Conservation (phyloP, 108 stramenopile species). For the Conticribra weissflogii region DNA sequence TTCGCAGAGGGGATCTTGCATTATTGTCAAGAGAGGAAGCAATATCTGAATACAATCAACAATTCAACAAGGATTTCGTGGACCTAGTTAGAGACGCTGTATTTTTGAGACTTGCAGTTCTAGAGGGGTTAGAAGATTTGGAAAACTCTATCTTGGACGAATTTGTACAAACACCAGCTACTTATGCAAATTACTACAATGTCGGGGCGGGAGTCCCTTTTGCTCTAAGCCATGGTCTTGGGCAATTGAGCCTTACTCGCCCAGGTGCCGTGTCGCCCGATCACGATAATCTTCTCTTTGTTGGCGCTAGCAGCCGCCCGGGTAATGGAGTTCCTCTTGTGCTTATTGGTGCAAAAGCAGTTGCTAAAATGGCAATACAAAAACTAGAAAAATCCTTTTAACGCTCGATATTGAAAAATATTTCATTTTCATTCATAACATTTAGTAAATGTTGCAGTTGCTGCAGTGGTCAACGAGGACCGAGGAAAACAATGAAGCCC, state of each 20-base stretch:
- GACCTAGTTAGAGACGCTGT: conserved; percentile 53
- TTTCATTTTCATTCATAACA: no score
- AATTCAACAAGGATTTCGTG: conserved; percentile 61
- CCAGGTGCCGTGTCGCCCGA: conserved; percentile 50
- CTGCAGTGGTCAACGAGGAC: no score
- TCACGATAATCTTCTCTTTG: conserved; percentile 70
- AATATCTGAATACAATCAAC: conserved; percentile 59
- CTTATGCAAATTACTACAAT: conserved; percentile 79
- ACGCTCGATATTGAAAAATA: not conserved
- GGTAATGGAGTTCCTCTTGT: conserved; percentile 95
- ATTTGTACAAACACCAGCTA: conserved; percentile 74
- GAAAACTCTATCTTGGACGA: conserved; percentile 63
- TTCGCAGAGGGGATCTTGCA: conserved; percentile 43
- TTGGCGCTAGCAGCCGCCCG: conserved; percentile 88
- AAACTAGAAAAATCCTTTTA: conserved; percentile 18
- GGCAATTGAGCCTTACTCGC: conserved; percentile 71
- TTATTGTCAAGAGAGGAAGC: conserved; percentile 58
- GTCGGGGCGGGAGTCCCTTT: conserved; percentile 80
- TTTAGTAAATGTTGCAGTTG: no score
- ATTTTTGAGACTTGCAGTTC: conserved; percentile 55
- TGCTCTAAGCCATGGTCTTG: conserved; percentile 76
- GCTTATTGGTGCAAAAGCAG: conserved; percentile 77
- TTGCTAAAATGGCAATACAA: conserved; percentile 52
- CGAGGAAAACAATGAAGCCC: no score
- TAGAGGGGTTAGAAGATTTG: conserved; percentile 54